Percentiles rank a stretch among this genome's conserved stretches.
These are phyloP conservation scores for Apiotrichum sp. DNA, from an alignment of 1,284 basidiomycete species.

Conservation along the genomic window DNA sequence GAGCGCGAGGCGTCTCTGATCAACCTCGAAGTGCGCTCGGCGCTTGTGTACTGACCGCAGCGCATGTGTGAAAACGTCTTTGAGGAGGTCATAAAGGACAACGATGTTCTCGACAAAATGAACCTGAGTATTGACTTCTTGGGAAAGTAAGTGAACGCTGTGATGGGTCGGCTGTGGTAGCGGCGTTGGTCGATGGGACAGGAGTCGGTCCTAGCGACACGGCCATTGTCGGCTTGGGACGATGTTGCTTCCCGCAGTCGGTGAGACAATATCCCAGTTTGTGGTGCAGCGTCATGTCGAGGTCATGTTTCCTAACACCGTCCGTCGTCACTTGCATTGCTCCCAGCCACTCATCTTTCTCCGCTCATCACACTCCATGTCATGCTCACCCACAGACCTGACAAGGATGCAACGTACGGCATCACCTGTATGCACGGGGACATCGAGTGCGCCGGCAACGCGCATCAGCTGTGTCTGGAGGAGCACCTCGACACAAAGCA, in stretches of 20 bases:
- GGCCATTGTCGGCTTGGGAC: too few species aligned
- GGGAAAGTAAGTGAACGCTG: constrained; percentile 60
- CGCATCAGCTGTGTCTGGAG: constrained; percentile 72
- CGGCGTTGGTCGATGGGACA: too few species aligned
- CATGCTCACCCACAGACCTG: constrained; percentile 50
- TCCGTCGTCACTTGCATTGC: background rate
- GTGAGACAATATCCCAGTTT: too few species aligned
- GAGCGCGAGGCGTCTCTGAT: background rate
- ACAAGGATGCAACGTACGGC: constrained; percentile 62
- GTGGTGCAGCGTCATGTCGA: too few species aligned
- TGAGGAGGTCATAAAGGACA: constrained; percentile 59
- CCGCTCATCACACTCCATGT: background rate
- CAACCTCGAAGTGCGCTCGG: constrained; percentile 12
- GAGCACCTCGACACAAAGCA: constrained; percentile 20
- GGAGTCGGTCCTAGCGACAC: too few species aligned
- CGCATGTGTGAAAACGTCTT: constrained; percentile 65
- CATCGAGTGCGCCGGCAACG: constrained; percentile 69
- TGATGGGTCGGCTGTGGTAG: too few species aligned
- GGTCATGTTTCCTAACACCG: too few species aligned
- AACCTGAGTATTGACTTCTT: constrained; percentile 66
- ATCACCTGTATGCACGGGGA: constrained; percentile 71
- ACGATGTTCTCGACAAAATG: constrained; percentile 56
- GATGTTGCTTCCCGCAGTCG: too few species aligned
- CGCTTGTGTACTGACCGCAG: constrained; percentile 55
- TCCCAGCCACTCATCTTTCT: constrained; percentile 3